Evolutionary conservation across 2,329 filamentous ascomycete genomes (phyloP).

Genomic region (Elsinoe australis): DNA sequence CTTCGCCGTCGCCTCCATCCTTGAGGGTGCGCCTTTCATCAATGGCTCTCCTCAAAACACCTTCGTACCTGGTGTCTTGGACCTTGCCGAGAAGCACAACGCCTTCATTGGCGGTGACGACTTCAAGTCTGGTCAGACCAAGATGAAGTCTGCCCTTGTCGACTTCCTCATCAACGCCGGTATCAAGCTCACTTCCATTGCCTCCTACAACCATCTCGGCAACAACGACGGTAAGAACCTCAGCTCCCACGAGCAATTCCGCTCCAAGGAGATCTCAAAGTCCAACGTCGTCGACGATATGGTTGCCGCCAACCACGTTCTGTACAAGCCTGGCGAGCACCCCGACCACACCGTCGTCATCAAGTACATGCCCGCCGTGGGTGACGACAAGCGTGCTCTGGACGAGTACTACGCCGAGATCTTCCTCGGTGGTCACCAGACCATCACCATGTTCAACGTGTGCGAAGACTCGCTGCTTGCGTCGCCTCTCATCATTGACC

Average conservation of each 20-base stretch:
- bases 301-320: slow-evolving; percentile 87
- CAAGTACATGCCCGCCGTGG: slow-evolving; percentile 99
- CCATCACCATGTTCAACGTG: slow-evolving; percentile 96
- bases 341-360: slow-evolving; percentile 98
- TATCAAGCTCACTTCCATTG: slow-evolving; percentile 97
- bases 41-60: slow-evolving; percentile 99
- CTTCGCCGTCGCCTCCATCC: slow-evolving; percentile 88
- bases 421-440: slow-evolving; percentile 97
- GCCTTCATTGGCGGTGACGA: slow-evolving; percentile 96
- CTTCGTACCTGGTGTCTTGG: slow-evolving; percentile 85
- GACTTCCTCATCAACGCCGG: slow-evolving; percentile 98
- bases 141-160: slow-evolving; percentile 99
- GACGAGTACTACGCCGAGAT: slow-evolving; percentile 99
- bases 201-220: slow-evolving; percentile 97
- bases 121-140: slow-evolving; percentile 99
- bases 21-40: slow-evolving; percentile 89
- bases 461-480: slow-evolving; percentile 97
- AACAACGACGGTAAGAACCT: slow-evolving; percentile 99
- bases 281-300: slow-evolving; percentile 99
- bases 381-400: slow-evolving; percentile 96
- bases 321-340: slow-evolving; percentile 89
- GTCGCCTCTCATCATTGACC: slow-evolving; percentile 92
- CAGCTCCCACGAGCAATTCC: slow-evolving; percentile 95
- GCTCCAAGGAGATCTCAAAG: slow-evolving; percentile 99
- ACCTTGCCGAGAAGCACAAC: slow-evolving; percentile 77